Evolutionary conservation across 2,329 filamentous ascomycete species (phyloP).

Genomic region (Colletotrichum lentis): DNA sequence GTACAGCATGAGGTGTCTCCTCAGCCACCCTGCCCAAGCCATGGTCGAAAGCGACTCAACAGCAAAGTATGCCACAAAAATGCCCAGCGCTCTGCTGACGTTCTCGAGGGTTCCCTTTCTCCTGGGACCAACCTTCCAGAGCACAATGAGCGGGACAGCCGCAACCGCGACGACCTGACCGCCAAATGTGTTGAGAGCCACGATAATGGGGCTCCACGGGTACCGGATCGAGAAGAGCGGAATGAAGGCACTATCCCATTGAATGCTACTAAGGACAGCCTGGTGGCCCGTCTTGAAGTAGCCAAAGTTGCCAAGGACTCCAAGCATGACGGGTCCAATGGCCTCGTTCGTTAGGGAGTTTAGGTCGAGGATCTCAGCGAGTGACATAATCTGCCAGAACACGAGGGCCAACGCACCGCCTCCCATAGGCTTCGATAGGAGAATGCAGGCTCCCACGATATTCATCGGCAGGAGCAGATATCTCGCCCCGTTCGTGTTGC

Average conservation of each 20-base stretch:
- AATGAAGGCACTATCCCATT: constrained; percentile 97
- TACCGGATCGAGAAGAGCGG: constrained; percentile 83
- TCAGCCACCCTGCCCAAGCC: constrained; percentile 85
- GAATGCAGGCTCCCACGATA: constrained; percentile 76
- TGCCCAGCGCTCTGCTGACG: constrained; percentile 74
- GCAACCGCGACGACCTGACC: constrained; percentile 84
- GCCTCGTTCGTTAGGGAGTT: constrained; percentile 69
- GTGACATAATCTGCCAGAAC: constrained; percentile 86
- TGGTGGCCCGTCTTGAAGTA: constrained; percentile 99
- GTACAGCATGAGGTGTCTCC: constrained; percentile 95
- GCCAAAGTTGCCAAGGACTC: constrained; percentile 89
- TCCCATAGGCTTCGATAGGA: constrained; percentile 95
- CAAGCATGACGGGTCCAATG: constrained; percentile 85
- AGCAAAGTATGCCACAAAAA: constrained; percentile 83
- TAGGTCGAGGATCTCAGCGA: constrained; percentile 70
- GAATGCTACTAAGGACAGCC: constrained; percentile 83
- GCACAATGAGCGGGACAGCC: constrained; percentile 78
- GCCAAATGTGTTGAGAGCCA: constrained; percentile 87
- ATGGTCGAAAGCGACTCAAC: constrained; percentile 86
- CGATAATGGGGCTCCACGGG: constrained; percentile 85
- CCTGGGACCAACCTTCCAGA: constrained; percentile 90
- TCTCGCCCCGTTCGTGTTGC: constrained; percentile 89
- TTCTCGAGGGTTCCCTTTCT: constrained; percentile 73
- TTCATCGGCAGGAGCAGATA: constrained; percentile 86
- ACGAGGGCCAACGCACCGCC: constrained; percentile 82